Evolutionary conservation across 257 asterid species (phyloP).

Genomic region (Solanum ossicruentum): DNA sequence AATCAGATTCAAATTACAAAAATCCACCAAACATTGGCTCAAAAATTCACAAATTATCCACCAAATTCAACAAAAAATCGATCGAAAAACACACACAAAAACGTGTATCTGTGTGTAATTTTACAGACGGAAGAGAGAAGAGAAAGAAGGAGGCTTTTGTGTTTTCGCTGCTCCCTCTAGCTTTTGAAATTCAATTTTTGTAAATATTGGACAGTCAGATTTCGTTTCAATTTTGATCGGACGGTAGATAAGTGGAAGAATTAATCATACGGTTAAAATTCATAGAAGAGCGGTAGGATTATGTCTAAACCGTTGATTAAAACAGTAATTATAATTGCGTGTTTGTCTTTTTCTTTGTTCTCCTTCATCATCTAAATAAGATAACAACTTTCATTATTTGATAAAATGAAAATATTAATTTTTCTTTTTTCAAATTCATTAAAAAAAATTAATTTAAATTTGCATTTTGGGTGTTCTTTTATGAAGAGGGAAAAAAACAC

Average conservation of each 20-base stretch:
- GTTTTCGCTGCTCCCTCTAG: constrained; percentile 70
- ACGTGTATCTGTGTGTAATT: neutral
- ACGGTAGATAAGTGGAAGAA: constrained; percentile 4
- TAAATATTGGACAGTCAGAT: constrained; percentile 39
- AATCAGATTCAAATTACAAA: constrained; percentile 20
- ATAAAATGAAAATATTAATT: neutral
- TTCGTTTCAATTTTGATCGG: constrained; percentile 15
- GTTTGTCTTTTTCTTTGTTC: neutral
- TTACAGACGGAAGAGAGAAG: constrained; percentile 4
- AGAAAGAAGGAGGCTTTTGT: constrained; percentile 9
- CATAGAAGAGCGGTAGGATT: constrained; percentile 22
- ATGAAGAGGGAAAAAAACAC: no score
- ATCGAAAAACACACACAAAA: constrained; percentile 2
- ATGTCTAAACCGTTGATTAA: constrained; percentile 17
- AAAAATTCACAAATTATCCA: constrained; percentile 10
- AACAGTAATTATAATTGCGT: neutral
- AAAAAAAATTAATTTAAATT: no score
- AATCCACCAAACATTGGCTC: constrained; percentile 1
- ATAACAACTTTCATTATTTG: neutral
- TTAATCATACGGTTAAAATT: constrained; percentile 37
- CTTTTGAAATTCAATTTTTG: constrained; percentile 81
- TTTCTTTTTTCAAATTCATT: no score
- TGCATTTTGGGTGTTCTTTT: no score
- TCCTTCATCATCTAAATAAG: neutral
- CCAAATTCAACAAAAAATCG: constrained; percentile 12